These are phyloP conservation scores for Penicillium crustosum DNA, from an alignment of 2,329 filamentous ascomycete species.

Conservation along the genomic window DNA sequence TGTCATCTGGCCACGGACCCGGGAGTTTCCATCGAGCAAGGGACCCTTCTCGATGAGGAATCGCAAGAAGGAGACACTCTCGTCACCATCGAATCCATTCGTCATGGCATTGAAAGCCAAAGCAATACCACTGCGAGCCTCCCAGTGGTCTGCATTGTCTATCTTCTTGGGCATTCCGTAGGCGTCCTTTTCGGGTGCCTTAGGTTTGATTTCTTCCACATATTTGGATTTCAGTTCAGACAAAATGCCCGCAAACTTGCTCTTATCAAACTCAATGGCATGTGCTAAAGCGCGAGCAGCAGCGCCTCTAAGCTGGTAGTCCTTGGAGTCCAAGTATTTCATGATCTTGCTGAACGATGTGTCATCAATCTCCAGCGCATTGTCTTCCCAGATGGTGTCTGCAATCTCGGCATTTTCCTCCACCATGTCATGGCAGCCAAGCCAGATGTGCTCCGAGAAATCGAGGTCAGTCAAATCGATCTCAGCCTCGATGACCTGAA, in stretches of 20 bases:
- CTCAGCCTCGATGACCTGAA: constrained; percentile 88
- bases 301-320: constrained; percentile 78
- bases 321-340: constrained; percentile 75
- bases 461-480: constrained; percentile 85
- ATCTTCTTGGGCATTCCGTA: constrained; percentile 93
- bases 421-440: constrained; percentile 87
- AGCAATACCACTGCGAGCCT: constrained; percentile 83
- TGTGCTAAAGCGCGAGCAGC: constrained; percentile 80
- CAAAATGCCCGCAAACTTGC: constrained; percentile 63
- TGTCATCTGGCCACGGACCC: constrained; percentile 85
- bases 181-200: constrained; percentile 79
- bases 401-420: constrained; percentile 83
- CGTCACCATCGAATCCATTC: constrained; percentile 63
- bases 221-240: constrained; percentile 69
- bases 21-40: constrained; percentile 74
- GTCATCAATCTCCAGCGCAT: constrained; percentile 68
- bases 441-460: constrained; percentile 89
- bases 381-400: constrained; percentile 92
- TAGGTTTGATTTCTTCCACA: constrained; percentile 74
- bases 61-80: constrained; percentile 74
- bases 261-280: constrained; percentile 61
- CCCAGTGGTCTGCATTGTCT: constrained; percentile 86
- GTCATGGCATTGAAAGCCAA: constrained; percentile 82
- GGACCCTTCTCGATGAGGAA: constrained; percentile 86
- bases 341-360: constrained; percentile 68